Conservation (phyloP, 2,329 filamentous ascomycete species). For the Fusarium anthophilum region DNA sequence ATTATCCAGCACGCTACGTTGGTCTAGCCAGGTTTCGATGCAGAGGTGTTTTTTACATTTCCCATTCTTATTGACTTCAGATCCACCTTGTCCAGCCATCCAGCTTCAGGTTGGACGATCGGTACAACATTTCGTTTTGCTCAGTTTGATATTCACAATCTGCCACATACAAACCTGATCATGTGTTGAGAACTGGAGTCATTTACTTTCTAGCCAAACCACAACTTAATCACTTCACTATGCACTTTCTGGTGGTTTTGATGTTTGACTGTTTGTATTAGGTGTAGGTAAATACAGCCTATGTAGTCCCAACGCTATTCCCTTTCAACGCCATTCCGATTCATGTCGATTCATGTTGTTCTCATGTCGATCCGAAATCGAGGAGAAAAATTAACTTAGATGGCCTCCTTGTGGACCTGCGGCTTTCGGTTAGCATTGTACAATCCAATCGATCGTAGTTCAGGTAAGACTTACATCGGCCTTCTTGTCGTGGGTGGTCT, state of each 20-base stretch:
- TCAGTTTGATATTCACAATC: fast-evolving
- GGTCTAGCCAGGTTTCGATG: fast-evolving
- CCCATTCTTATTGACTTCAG: too few relatives aligned
- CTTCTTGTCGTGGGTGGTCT: conserved; percentile 53
- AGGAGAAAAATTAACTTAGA: not conserved
- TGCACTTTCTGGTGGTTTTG: not conserved
- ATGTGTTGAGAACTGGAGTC: not conserved
- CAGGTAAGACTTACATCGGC: conserved; percentile 43
- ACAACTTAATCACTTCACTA: not conserved
- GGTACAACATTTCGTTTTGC: fast-evolving
- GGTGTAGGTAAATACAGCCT: conserved; percentile 9
- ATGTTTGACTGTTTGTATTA: conserved; percentile 13
- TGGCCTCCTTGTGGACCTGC: not conserved
- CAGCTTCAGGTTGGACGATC: fast-evolving
- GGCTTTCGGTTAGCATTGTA: not conserved
- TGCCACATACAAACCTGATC: fast-evolving
- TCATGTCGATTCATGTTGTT: not conserved
- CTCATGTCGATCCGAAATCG: not conserved
- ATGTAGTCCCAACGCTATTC: conserved; percentile 14
- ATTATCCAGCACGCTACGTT: too few relatives aligned
- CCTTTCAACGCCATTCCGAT: conserved; percentile 8
- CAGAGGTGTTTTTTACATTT: too few relatives aligned
- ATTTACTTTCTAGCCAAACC: too few relatives aligned
- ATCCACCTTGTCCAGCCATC: not conserved
- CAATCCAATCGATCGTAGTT: not conserved